These are phyloP conservation scores for Hysterium pulicare DNA, from an alignment of 2,329 filamentous ascomycete genomes.

Conservation along the genomic window DNA sequence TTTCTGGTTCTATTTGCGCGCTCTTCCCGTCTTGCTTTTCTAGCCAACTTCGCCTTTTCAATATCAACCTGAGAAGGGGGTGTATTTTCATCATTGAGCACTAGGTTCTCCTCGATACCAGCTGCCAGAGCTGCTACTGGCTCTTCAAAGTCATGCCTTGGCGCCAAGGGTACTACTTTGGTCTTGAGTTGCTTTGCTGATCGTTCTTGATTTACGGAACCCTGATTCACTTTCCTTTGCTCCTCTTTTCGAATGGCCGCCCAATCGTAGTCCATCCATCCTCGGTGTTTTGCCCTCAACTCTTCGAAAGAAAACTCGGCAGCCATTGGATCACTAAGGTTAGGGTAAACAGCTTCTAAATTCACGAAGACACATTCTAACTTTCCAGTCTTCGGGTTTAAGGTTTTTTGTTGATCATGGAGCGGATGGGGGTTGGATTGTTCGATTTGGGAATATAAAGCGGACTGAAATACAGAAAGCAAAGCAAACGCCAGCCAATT, in stretches of 20 bases:
- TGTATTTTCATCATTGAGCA: slow-evolving; percentile 46
- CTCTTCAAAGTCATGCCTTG: not conserved
- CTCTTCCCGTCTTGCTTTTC: slow-evolving; percentile 47
- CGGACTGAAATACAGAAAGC: slow-evolving; percentile 54
- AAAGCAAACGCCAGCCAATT: slow-evolving; percentile 60
- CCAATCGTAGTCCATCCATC: slow-evolving; percentile 60
- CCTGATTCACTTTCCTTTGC: slow-evolving; percentile 23
- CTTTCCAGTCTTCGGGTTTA: slow-evolving; percentile 79
- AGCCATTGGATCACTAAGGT: slow-evolving; percentile 60
- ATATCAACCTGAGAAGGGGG: slow-evolving; percentile 47
- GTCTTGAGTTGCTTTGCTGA: slow-evolving; percentile 9
- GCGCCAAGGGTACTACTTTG: slow-evolving; percentile 21
- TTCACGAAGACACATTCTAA: slow-evolving; percentile 85
- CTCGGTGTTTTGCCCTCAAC: slow-evolving; percentile 72
- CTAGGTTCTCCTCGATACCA: slow-evolving; percentile 27
- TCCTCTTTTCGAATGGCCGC: slow-evolving; percentile 30
- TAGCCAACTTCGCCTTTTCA: slow-evolving; percentile 56
- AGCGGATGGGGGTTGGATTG: slow-evolving; percentile 57
- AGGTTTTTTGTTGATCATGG: slow-evolving; percentile 73
- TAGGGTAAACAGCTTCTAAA: slow-evolving; percentile 80
- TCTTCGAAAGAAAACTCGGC: slow-evolving; percentile 90
- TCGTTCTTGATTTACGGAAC: slow-evolving; percentile 15
- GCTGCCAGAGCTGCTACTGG: slow-evolving; percentile 21
- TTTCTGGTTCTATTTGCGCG: slow-evolving; percentile 50
- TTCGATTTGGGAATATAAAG: slow-evolving; percentile 36